Percentiles rank a stretch among this genome's conserved stretches.
phyloP scores from a whole-genome alignment of 208 protist species.

The Strigomonas galati region DNA sequence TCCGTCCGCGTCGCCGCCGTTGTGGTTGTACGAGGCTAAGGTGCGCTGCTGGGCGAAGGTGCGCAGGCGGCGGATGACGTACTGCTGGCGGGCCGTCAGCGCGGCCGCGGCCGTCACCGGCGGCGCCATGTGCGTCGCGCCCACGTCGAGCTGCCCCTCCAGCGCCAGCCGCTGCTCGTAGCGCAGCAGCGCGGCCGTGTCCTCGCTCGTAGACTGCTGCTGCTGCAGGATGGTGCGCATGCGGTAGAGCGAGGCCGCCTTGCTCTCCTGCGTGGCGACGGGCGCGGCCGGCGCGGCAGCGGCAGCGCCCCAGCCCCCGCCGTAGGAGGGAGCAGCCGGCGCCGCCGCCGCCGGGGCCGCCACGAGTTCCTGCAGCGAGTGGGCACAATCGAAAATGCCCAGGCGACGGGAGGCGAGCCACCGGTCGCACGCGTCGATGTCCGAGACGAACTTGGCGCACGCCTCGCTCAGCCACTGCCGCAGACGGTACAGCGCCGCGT shows the following conservation, averaged over 20 bases:
- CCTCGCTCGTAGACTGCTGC: constrained; percentile 25
- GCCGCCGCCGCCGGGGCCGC: constrained; percentile 15
- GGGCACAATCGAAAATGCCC: constrained; percentile 50
- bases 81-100: constrained; percentile 31
- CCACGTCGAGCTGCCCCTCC: constrained; percentile 17
- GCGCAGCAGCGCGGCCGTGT: constrained; percentile 45
- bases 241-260: neutral
- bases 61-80: constrained; percentile 59
- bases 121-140: constrained; percentile 3
- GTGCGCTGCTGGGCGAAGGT: constrained; percentile 31
- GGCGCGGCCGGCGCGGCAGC: neutral
- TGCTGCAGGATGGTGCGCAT: constrained; percentile 3
- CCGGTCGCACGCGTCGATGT: constrained; percentile 58
- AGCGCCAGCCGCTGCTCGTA: constrained; percentile 69
- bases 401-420: constrained; percentile 57
- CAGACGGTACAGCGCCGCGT: constrained; percentile 41
- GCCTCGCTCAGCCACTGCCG: constrained; percentile 59
- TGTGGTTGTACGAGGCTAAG: constrained; percentile 42
- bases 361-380: constrained; percentile 57
- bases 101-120: no score
- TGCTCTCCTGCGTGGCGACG: constrained; percentile 1
- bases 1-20: constrained; percentile 36
- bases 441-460: constrained; percentile 44
- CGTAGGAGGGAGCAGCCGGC: constrained; percentile 1
- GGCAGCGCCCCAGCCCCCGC: neutral